Conservation (phyloP, 805 yeast genomes). For the Wickerhamomyces bisporus region DNA sequence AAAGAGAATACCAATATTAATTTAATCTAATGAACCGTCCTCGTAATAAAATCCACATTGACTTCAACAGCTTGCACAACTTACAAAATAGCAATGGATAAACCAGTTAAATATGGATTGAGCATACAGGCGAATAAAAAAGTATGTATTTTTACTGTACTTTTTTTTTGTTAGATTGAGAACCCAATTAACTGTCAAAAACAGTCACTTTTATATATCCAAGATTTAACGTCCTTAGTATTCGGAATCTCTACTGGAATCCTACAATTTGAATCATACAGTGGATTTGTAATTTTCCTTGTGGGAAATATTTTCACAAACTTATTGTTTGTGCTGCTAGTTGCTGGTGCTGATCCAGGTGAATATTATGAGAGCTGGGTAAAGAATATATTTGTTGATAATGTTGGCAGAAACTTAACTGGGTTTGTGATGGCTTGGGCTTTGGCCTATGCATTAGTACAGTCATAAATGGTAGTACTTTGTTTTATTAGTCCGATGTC, state of each 20-base stretch:
- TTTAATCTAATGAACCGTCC: no score
- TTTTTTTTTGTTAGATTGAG: no score
- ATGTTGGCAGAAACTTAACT: neutral
- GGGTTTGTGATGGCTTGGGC: slow-evolving; percentile 1
- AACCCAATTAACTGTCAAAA: no score
- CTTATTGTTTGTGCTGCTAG: neutral
- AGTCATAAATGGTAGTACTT: neutral
- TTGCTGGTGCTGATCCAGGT: neutral
- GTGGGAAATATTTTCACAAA: neutral
- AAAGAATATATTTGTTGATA: neutral
- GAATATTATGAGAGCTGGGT: neutral
- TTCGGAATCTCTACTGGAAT: neutral
- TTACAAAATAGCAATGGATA: no score
- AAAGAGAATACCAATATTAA: no score
- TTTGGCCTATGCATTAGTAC: neutral
- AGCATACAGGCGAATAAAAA: slow-evolving; percentile 1
- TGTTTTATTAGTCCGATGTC: no score
- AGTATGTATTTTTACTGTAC: neutral
- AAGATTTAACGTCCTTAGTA: neutral
- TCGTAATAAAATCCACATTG: no score
- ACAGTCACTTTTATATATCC: neutral
- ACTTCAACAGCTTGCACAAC: no score
- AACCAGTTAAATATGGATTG: slow-evolving; percentile 1
- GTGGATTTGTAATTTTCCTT: neutral
- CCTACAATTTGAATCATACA: neutral